These are phyloP conservation scores for Talaromyces amestolkiae DNA, from an alignment of 2,329 filamentous ascomycete species.

Conservation along the genomic window DNA sequence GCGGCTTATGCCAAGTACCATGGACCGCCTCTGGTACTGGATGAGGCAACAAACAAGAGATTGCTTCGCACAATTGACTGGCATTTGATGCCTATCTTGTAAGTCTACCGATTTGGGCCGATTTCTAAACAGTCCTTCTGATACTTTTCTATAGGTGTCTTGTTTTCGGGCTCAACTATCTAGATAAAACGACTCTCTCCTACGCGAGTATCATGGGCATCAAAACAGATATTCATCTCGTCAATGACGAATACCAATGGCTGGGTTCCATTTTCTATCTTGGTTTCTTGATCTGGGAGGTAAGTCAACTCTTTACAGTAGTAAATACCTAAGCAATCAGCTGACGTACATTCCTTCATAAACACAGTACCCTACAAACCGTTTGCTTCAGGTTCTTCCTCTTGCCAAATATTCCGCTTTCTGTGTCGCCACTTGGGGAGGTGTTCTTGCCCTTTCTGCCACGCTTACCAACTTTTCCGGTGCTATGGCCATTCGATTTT, in stretches of 20 bases:
- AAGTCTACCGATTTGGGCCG: background rate
- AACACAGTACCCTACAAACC: background rate
- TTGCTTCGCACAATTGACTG: constrained; percentile 57
- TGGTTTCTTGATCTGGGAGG: background rate
- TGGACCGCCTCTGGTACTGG: constrained; percentile 50
- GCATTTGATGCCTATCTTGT: constrained; percentile 50
- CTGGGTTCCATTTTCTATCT: background rate
- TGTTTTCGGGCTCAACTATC: background rate
- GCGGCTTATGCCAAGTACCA: constrained; percentile 49
- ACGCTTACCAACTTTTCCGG: background rate
- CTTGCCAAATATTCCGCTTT: background rate
- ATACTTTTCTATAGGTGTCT: background rate
- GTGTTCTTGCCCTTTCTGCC: background rate
- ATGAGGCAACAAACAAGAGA: constrained; percentile 53
- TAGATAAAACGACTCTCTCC: background rate
- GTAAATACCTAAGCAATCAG: background rate
- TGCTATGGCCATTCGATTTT: background rate
- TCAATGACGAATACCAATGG: background rate
- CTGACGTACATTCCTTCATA: background rate
- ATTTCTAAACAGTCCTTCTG: too few species aligned
- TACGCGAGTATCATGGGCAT: constrained; percentile 3
- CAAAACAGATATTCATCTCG: background rate
- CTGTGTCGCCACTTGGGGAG: background rate
- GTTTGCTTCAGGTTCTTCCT: background rate
- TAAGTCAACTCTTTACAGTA: background rate